Conservation (phyloP, 1,284 basidiomycete genomes). For the Cryptococcus sp. region DNA sequence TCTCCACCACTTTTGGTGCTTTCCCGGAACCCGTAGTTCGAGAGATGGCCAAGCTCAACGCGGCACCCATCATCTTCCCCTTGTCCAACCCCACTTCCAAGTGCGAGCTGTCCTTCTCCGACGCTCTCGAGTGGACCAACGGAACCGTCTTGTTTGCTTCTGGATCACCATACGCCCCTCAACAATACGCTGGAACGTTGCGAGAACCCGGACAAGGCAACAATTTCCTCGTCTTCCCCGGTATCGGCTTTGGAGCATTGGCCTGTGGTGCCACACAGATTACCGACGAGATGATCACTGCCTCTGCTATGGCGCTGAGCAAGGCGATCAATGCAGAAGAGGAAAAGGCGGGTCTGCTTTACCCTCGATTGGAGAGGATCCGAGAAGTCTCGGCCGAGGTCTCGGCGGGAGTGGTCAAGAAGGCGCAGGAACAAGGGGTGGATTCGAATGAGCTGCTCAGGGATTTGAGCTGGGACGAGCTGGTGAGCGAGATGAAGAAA, state of each 20-base stretch:
- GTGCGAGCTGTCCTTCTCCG: slow-evolving; percentile 67
- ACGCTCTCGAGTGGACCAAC: slow-evolving; percentile 66
- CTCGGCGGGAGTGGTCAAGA: slow-evolving; percentile 65
- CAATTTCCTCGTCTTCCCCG: slow-evolving; percentile 49
- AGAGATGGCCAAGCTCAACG: slow-evolving; percentile 76
- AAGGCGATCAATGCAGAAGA: slow-evolving; percentile 71
- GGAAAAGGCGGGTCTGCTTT: slow-evolving; percentile 59
- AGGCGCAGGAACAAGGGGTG: slow-evolving; percentile 63
- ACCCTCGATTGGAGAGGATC: slow-evolving; percentile 71
- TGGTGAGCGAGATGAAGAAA: neutral
- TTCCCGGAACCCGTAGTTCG: slow-evolving; percentile 72
- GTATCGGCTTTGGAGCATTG: slow-evolving; percentile 74
- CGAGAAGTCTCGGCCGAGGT: slow-evolving; percentile 74
- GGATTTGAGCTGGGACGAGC: slow-evolving; percentile 17
- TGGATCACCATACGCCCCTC: slow-evolving; percentile 76
- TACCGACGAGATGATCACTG: slow-evolving; percentile 49
- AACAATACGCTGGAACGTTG: slow-evolving; percentile 55
- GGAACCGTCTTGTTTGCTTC: slow-evolving; percentile 72
- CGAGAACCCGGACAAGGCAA: slow-evolving; percentile 78
- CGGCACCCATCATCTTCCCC: slow-evolving; percentile 82
- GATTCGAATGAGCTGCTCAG: slow-evolving; percentile 28
- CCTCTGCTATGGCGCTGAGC: slow-evolving; percentile 63
- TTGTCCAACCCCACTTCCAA: slow-evolving; percentile 88
- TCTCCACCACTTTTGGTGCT: slow-evolving; percentile 79
- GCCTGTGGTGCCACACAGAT: slow-evolving; percentile 49